Conservation (phyloP, 208 protist species). For the Vickermania ingenoplastis region DNA sequence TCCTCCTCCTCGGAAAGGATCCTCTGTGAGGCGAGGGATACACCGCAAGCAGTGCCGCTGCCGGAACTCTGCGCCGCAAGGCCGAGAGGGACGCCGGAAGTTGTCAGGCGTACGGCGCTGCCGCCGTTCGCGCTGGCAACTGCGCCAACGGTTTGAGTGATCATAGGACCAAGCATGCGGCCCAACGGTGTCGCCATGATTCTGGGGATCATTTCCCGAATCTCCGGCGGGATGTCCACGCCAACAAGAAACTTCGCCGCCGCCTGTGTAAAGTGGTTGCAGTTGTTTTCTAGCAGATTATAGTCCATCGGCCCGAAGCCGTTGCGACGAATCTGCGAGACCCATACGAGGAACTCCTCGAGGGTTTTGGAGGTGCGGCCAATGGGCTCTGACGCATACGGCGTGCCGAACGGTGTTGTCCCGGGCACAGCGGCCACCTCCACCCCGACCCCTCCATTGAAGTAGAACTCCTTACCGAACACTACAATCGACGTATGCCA, state of each 20-base stretch:
- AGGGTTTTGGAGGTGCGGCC: slow-evolving; percentile 21
- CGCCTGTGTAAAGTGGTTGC: slow-evolving; percentile 71
- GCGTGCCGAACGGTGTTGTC: slow-evolving; percentile 39
- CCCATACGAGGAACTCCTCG: slow-evolving; percentile 18
- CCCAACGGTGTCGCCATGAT: slow-evolving; percentile 37
- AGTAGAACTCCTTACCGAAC: slow-evolving; percentile 66
- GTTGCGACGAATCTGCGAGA: not conserved
- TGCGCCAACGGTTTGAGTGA: not conserved
- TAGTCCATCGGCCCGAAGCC: slow-evolving; percentile 36
- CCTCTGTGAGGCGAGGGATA: slow-evolving; percentile 9
- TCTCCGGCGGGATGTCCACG: slow-evolving; percentile 24
- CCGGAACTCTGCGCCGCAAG: not conserved
- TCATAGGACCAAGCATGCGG: slow-evolving; percentile 31
- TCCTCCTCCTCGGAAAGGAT: slow-evolving; percentile 46
- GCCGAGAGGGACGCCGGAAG: not conserved
- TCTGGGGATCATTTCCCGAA: slow-evolving; percentile 20
- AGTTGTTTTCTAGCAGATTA: slow-evolving; percentile 53
- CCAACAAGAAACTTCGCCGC: slow-evolving; percentile 24
- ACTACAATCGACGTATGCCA: slow-evolving; percentile 77
- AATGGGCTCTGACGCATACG: slow-evolving; percentile 10
- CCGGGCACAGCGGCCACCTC: slow-evolving; percentile 11
- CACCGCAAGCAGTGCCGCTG: slow-evolving; percentile 10
- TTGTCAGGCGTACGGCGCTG: not conserved
- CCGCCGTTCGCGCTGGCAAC: not conserved
- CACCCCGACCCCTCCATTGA: slow-evolving; percentile 40